Percentiles rank a stretch among this genome's conserved stretches.
These are phyloP conservation scores for Neoboletus subvelutipes DNA, from an alignment of 768 basidiomycete species.

Conservation along the genomic window DNA sequence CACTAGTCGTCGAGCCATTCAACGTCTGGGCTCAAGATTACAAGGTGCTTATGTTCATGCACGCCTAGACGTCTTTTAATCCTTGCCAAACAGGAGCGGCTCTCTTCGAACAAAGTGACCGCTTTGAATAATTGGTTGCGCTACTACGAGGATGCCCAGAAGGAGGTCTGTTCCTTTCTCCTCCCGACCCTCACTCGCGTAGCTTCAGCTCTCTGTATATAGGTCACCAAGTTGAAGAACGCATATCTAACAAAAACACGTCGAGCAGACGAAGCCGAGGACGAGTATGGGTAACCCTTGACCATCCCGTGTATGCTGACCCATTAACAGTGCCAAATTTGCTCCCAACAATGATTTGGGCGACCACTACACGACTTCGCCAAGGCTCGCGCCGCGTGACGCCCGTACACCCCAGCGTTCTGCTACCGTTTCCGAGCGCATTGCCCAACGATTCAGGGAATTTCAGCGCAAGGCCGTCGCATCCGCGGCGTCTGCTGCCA, in stretches of 20 bases:
- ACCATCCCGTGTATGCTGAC: slow-evolving; percentile 2
- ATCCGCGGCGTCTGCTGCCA: slow-evolving; percentile 29
- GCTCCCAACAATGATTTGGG: slow-evolving; percentile 63
- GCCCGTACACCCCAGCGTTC: slow-evolving; percentile 58
- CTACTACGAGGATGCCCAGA: slow-evolving; percentile 67
- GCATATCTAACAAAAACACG: slow-evolving; percentile 76
- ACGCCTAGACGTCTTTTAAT: slow-evolving; percentile 13
- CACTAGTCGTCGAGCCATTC: slow-evolving; percentile 79
- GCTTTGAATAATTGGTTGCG: slow-evolving; percentile 67
- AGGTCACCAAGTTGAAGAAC: slow-evolving; percentile 67
- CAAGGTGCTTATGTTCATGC: slow-evolving; percentile 44
- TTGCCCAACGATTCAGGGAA: slow-evolving; percentile 77
- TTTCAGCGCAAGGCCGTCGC: slow-evolving; percentile 59
- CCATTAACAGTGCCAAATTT: slow-evolving; percentile 70
- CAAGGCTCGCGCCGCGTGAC: slow-evolving; percentile 60
- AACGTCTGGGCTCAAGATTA: slow-evolving; percentile 74
- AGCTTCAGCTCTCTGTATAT: slow-evolving; percentile 10
- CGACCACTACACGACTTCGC: slow-evolving; percentile 84
- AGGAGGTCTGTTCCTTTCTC: slow-evolving; percentile 46
- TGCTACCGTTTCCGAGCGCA: slow-evolving; percentile 83
- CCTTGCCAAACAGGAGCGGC: slow-evolving; percentile 49
- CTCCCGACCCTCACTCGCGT: not conserved
- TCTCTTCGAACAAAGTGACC: slow-evolving; percentile 55
- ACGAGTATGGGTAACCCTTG: slow-evolving; percentile 64
- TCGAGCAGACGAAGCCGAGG: slow-evolving; percentile 88